These are phyloP conservation scores for Boletus rufocinnamomeus DNA, from an alignment of 768 basidiomycete genomes.

Conservation along the genomic window DNA sequence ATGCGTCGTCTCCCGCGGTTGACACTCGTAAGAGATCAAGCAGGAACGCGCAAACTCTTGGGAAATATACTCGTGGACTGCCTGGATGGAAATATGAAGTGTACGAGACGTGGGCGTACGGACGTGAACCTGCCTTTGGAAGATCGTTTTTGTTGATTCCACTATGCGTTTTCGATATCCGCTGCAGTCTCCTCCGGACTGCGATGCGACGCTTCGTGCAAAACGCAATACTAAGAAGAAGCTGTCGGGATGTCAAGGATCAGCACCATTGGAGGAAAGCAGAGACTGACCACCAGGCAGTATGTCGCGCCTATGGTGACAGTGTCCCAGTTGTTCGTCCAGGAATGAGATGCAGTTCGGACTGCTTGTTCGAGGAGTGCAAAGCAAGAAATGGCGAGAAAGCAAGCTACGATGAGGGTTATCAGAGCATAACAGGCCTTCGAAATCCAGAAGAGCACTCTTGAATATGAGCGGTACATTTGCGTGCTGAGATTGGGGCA, in stretches of 20 bases:
- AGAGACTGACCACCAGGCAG: constrained; percentile 56
- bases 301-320: constrained; percentile 73
- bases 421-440: constrained; percentile 55
- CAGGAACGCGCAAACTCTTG: constrained; percentile 79
- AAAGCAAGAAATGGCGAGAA: constrained; percentile 62
- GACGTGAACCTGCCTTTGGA: constrained; percentile 51
- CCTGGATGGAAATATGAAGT: constrained; percentile 37
- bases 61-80: constrained; percentile 64
- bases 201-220: constrained; percentile 71
- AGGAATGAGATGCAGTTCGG: constrained; percentile 58
- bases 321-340: constrained; percentile 66
- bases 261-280: background rate
- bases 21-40: constrained; percentile 67
- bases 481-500: too few relatives aligned
- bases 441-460: constrained; percentile 52
- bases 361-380: constrained; percentile 73
- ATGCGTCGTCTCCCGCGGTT: constrained; percentile 65
- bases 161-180: constrained; percentile 63
- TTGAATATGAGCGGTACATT: constrained; percentile 37
- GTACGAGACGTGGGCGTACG: background rate
- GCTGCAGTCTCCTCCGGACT: constrained; percentile 61
- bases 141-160: constrained; percentile 56
- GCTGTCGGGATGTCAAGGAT: constrained; percentile 37
- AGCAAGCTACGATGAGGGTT: constrained; percentile 50
- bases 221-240: constrained; percentile 57